These are phyloP conservation scores for Geotrichum citri-aurantii DNA, from an alignment of 1,139 yeast genomes.

Conservation along the genomic window DNA sequence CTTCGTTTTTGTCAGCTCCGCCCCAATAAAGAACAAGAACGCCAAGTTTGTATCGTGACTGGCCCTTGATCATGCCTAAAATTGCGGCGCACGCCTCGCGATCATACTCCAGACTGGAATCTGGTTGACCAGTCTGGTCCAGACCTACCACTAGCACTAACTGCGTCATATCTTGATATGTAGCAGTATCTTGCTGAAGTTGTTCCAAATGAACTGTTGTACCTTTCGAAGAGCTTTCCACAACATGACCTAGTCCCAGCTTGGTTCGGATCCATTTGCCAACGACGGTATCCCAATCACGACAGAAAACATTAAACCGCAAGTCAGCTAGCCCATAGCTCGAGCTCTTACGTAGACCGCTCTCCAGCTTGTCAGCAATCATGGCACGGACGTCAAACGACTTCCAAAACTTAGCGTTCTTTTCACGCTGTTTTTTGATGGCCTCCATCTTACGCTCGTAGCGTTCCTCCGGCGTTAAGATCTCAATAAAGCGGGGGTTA, in stretches of 20 bases:
- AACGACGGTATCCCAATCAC: constrained; percentile 30
- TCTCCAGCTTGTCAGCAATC: constrained; percentile 18
- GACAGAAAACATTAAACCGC: constrained; percentile 20
- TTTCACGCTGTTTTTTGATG: constrained; percentile 4
- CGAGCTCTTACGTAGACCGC: constrained; percentile 2
- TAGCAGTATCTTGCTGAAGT: constrained; percentile 23
- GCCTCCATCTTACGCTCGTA: constrained; percentile 7
- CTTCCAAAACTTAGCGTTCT: constrained; percentile 24
- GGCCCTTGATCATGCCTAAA: constrained; percentile 10
- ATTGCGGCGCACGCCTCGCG: constrained; percentile 22
- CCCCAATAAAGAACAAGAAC: constrained; percentile 22
- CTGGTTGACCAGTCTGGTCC: constrained; percentile 14
- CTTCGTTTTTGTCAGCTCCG: constrained; percentile 1
- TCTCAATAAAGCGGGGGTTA: not conserved
- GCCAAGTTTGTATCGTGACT: constrained; percentile 19
- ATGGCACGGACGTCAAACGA: constrained; percentile 23
- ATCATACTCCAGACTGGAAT: constrained; percentile 16
- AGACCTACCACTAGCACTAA: constrained; percentile 30
- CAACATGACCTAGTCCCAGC: constrained; percentile 22
- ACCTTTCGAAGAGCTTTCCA: constrained; percentile 9
- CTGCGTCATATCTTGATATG: constrained; percentile 25
- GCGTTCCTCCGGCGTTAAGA: not conserved
- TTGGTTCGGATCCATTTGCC: constrained; percentile 33
- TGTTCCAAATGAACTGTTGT: constrained; percentile 21
- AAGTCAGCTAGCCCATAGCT: constrained; percentile 3